Percentiles rank a stretch among this genome's conserved stretches.
Conservation (phyloP, 495 filamentous ascomycete species). For the Apodospora peruviana region DNA sequence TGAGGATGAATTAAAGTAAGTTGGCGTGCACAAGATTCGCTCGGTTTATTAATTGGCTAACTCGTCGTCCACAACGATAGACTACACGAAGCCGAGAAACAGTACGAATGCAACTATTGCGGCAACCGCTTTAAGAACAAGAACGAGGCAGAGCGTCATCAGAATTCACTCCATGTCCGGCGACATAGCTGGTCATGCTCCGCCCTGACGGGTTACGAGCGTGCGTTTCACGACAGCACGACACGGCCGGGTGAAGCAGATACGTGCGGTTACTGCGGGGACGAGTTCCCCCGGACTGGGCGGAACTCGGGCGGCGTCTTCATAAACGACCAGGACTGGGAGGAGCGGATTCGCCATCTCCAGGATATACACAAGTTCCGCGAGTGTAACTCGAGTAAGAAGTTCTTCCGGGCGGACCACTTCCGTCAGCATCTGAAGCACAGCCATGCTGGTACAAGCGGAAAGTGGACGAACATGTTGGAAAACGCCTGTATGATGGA, state of each 20-base stretch:
- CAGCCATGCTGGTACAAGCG: conserved; percentile 92
- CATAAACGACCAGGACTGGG: conserved; percentile 66
- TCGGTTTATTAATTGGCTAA: conserved; percentile 6
- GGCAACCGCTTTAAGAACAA: conserved; percentile 98
- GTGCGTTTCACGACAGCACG: conserved; percentile 80
- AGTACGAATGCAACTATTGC: conserved; percentile 89
- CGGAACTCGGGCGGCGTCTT: conserved; percentile 16
- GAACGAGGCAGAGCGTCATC: conserved; percentile 96
- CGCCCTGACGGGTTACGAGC: conserved; percentile 67
- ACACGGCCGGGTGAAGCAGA: conserved; percentile 57
- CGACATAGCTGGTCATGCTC: conserved; percentile 98
- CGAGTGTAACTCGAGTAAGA: conserved; percentile 97
- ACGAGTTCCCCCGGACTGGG: conserved; percentile 74
- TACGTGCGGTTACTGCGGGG: conserved; percentile 91
- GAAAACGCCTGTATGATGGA: conserved; percentile 98
- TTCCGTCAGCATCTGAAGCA: conserved; percentile 98
- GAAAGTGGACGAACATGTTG: conserved; percentile 98
- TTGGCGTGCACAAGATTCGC: neutral
- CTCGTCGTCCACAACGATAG: conserved; percentile 27
- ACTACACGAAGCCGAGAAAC: conserved; percentile 85
- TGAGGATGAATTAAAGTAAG: conserved; percentile 78
- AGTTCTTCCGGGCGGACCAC: conserved; percentile 96
- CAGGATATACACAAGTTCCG: conserved; percentile 91
- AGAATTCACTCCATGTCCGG: conserved; percentile 91
- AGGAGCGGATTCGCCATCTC: conserved; percentile 75